phyloP scores from a whole-genome alignment of 495 filamentous ascomycete genomes.

The Penicillium roqueforti region DNA sequence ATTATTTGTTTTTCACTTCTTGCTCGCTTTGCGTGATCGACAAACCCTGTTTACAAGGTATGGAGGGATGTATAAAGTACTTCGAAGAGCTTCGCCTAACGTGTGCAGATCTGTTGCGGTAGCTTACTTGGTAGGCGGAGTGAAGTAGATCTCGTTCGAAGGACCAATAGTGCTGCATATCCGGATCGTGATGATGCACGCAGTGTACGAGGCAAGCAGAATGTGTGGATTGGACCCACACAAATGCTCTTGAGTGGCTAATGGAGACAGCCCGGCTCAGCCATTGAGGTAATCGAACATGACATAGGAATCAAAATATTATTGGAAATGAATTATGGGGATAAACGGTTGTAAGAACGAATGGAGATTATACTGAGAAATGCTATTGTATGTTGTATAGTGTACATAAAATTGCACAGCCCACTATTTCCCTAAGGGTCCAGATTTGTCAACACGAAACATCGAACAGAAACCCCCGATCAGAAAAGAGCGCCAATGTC shows the following conservation, averaged over 20 bases:
- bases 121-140: neutral
- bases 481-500: neutral
- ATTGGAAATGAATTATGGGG: neutral
- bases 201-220: constrained; percentile 2
- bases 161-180: neutral
- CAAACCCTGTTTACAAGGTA: neutral
- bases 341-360: neutral
- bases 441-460: too few relatives aligned
- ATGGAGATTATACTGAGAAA: neutral
- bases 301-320: too few relatives aligned
- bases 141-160: neutral
- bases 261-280: neutral
- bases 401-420: neutral
- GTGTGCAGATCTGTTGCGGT: neutral
- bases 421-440: neutral
- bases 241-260: neutral
- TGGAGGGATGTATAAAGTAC: neutral
- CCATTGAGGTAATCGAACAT: constrained; percentile 7
- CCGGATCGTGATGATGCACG: neutral
- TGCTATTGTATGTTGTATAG: neutral
- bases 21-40: neutral
- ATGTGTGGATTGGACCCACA: neutral
- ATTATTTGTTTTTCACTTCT: neutral
- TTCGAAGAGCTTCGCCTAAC: neutral
- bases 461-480: neutral